phyloP scores from a whole-genome alignment of 495 filamentous ascomycete species.

The Poronia punctata region DNA sequence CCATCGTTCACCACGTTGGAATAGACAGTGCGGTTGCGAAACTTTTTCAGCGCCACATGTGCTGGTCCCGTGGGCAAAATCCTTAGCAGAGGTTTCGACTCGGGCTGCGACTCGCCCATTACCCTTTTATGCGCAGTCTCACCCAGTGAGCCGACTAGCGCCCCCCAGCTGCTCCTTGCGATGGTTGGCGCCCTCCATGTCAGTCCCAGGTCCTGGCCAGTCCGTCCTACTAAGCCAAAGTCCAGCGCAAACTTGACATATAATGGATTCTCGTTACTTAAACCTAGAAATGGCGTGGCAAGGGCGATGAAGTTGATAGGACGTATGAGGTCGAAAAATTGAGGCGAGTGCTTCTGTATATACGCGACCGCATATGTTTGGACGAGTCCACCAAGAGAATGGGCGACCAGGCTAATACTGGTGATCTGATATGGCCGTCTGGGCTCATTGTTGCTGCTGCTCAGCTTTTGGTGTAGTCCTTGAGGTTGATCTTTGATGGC shows the following conservation, averaged over 20 bases:
- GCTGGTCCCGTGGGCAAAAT: conserved; percentile 92
- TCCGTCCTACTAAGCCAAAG: conserved; percentile 89
- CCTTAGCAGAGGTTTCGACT: conserved; percentile 81
- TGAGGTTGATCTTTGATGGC: conserved; percentile 23
- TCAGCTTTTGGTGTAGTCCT: conserved; percentile 44
- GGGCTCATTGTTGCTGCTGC: conserved; percentile 28
- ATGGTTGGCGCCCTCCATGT: conserved; percentile 87
- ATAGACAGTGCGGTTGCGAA: conserved; percentile 87
- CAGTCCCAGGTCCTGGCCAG: conserved; percentile 88
- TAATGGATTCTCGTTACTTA: conserved; percentile 95
- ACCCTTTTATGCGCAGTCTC: conserved; percentile 56
- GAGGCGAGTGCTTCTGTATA: conserved; percentile 90
- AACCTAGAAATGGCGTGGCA: conserved; percentile 81
- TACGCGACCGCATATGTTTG: conserved; percentile 97
- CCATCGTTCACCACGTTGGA: conserved; percentile 98
- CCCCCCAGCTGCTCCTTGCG: conserved; percentile 78
- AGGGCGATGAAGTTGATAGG: conserved; percentile 93
- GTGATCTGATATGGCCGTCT: conserved; percentile 76
- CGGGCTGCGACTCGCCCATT: conserved; percentile 59
- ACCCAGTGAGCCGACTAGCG: conserved; percentile 72
- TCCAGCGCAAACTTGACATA: conserved; percentile 97
- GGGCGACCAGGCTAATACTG: conserved; percentile 91
- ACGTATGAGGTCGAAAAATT: conserved; percentile 79
- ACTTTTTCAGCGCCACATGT: conserved; percentile 76
- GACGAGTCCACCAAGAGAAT: conserved; percentile 84